Conservation (phyloP, 352 stramenopile species). For the Lagenidium sp. region DNA sequence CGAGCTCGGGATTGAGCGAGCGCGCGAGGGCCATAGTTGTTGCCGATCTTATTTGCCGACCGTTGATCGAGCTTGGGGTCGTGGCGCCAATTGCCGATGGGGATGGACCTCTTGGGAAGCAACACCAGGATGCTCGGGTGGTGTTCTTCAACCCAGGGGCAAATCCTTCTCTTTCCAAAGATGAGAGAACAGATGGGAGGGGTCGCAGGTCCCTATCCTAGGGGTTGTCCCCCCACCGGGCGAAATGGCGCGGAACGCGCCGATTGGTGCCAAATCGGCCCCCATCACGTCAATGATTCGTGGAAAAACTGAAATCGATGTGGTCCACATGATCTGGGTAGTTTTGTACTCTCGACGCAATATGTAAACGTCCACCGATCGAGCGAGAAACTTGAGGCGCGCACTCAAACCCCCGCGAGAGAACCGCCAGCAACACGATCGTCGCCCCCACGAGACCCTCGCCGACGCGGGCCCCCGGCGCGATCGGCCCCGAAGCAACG, state of each 20-base stretch:
- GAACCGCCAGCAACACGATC: background rate
- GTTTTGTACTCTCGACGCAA: conserved; percentile 1
- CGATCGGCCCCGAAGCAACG: no score
- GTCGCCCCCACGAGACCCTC: no score
- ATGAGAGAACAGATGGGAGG: no score
- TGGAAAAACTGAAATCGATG: background rate
- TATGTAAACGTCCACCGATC: conserved; percentile 3
- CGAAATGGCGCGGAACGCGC: no score
- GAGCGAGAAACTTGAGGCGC: background rate
- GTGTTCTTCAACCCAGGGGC: background rate
- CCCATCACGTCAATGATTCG: background rate
- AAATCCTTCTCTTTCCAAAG: no score
- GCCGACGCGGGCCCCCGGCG: no score
- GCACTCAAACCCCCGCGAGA: background rate
- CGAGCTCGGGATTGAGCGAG: conserved; percentile 39
- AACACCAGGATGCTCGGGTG: background rate
- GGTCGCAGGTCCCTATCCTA: no score
- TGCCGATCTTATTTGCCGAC: background rate
- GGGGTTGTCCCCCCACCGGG: no score
- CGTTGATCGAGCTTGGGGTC: background rate
- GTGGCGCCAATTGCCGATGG: background rate
- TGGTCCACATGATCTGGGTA: background rate
- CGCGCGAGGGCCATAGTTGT: conserved; percentile 28
- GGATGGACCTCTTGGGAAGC: background rate
- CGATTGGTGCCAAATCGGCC: background rate